Conservation (phyloP, 2,329 filamentous ascomycete species). For the Endocalyx cinctus region DNA sequence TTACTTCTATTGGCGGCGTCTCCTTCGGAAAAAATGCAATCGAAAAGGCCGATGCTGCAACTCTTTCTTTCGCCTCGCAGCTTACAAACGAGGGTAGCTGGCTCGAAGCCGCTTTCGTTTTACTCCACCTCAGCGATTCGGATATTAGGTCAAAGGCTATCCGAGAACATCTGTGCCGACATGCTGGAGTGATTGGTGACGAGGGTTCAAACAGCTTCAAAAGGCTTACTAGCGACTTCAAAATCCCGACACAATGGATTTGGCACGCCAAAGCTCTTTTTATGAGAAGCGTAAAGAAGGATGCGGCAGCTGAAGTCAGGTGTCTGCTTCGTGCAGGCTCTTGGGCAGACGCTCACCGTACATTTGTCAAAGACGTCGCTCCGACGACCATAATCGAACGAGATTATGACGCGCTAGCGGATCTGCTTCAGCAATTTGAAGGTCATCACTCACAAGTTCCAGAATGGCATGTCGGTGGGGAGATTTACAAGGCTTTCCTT, state of each 20-base stretch:
- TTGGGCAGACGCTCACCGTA: conserved; percentile 76
- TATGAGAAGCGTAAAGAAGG: conserved; percentile 67
- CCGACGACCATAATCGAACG: conserved; percentile 77
- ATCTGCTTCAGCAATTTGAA: conserved; percentile 68
- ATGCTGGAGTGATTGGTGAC: conserved; percentile 62
- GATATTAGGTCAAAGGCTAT: conserved; percentile 61
- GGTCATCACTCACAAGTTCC: conserved; percentile 56
- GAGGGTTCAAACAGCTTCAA: conserved; percentile 53
- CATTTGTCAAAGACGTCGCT: conserved; percentile 75
- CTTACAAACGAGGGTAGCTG: conserved; percentile 62
- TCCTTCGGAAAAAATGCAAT: conserved; percentile 49
- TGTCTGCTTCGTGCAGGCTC: conserved; percentile 75
- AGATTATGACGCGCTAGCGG: conserved; percentile 66
- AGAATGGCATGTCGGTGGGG: conserved; percentile 75
- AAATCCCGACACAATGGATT: conserved; percentile 73
- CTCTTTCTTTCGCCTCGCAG: conserved; percentile 60
- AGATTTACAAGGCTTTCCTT: conserved; percentile 67
- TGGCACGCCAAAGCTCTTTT: conserved; percentile 83
- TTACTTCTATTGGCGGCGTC: conserved; percentile 47
- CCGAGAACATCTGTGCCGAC: conserved; percentile 68
- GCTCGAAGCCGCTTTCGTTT: conserved; percentile 69
- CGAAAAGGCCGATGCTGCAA: conserved; percentile 62
- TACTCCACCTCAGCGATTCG: conserved; percentile 67
- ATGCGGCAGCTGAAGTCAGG: conserved; percentile 67
- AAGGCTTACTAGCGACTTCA: conserved; percentile 58